Conservation (phyloP, 2,329 filamentous ascomycete genomes). For the Ustulina deusta region DNA sequence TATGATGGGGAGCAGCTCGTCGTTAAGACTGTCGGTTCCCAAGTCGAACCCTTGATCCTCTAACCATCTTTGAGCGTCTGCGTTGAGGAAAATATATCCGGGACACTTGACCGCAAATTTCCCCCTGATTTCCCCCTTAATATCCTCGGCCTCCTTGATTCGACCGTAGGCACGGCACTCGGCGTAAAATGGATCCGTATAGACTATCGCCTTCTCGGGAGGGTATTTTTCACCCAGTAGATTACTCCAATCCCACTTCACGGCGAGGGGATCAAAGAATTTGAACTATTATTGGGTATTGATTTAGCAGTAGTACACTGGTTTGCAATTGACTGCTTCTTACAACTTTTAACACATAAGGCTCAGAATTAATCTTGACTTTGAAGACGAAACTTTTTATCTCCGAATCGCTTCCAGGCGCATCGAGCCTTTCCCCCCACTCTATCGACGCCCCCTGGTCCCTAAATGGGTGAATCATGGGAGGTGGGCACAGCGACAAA, state of each 20-base stretch:
- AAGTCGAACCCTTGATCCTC: conserved; percentile 12
- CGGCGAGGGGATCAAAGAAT: not conserved
- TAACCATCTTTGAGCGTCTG: conserved; percentile 13
- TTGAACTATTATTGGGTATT: conserved; percentile 19
- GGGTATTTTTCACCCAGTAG: conserved; percentile 7
- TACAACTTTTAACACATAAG: conserved; percentile 26
- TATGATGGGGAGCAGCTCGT: conserved; percentile 9
- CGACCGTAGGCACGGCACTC: conserved; percentile 27
- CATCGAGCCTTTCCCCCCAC: conserved; percentile 15
- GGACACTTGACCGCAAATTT: conserved; percentile 19
- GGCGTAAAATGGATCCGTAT: conserved; percentile 23
- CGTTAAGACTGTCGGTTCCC: conserved; percentile 9
- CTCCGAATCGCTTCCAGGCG: not conserved
- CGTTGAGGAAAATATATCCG: conserved; percentile 19
- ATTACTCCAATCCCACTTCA: not conserved
- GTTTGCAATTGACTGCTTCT: not conserved
- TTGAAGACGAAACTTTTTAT: conserved; percentile 20
- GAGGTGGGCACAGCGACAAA: conserved; percentile 8
- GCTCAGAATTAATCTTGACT: conserved; percentile 19
- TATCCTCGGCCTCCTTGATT: conserved; percentile 13
- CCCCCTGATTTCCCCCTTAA: conserved; percentile 8
- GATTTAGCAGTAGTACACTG: not conserved
- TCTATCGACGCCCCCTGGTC: conserved; percentile 14
- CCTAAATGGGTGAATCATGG: conserved; percentile 14
- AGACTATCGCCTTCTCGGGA: conserved; percentile 8